Percentiles rank a stretch among this genome's conserved stretches.
Evolutionary conservation across 140 eudicot genomes (phyloP).

Genomic region (Oenanthe javanica): DNA sequence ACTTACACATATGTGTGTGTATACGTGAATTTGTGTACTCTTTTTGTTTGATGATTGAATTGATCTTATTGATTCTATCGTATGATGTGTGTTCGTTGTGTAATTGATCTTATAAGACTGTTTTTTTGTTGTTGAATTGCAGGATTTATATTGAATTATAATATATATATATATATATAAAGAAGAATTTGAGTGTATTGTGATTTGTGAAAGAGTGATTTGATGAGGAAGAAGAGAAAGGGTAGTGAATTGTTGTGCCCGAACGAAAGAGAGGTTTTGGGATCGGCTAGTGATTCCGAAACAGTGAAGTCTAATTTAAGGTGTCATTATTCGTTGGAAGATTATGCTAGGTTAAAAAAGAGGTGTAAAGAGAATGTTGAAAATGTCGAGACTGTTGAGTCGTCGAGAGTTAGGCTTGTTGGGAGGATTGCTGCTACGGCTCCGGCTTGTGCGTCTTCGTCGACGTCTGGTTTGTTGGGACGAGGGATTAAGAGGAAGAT

Average conservation of each 20-base stretch:
- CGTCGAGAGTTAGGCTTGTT: conserved; percentile 39
- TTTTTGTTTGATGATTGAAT: background rate
- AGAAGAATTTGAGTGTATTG: background rate
- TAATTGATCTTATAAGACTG: background rate
- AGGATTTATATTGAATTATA: conserved; percentile 14
- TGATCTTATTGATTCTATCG: background rate
- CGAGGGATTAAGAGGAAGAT: conserved; percentile 71
- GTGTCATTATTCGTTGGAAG: conserved; percentile 60
- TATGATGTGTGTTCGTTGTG: background rate
- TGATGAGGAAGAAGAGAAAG: conserved; percentile 69
- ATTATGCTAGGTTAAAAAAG: conserved; percentile 52
- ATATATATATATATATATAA: background rate
- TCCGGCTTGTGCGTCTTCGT: conserved; percentile 45
- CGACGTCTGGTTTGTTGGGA: conserved; percentile 34
- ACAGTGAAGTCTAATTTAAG: conserved; percentile 32
- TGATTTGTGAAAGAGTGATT: background rate
- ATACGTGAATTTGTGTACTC: background rate
- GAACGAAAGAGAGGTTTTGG: conserved; percentile 19
- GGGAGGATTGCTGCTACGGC: conserved; percentile 59
- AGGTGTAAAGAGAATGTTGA: conserved; percentile 56
- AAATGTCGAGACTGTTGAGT: conserved; percentile 30
- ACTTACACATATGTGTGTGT: background rate
- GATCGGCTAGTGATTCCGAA: conserved; percentile 38
- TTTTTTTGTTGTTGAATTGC: conserved; percentile 1
- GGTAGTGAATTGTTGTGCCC: conserved; percentile 42